Conservation (phyloP, 306 rosid genomes). For the Mimosa bimucronata region DNA sequence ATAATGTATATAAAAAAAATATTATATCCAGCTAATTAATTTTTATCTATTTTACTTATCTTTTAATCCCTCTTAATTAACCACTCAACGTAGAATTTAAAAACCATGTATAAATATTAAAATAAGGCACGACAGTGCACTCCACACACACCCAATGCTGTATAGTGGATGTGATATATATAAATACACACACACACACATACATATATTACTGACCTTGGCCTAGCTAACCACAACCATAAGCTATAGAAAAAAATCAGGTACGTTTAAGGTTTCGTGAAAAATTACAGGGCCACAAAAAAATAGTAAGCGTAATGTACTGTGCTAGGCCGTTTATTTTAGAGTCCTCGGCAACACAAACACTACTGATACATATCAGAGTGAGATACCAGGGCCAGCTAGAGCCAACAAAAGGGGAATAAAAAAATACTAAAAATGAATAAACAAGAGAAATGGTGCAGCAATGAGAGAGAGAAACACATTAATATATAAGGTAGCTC, state of each 20-base stretch:
- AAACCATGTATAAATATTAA: neutral
- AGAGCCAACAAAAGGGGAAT: constrained; percentile 7
- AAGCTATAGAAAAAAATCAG: neutral
- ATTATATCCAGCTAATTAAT: neutral
- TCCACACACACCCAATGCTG: too few relatives aligned
- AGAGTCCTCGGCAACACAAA: neutral
- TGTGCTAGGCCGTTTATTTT: constrained; percentile 2
- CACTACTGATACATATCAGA: neutral
- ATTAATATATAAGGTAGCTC: constrained; percentile 49
- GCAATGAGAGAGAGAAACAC: neutral
- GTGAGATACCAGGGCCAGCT: neutral
- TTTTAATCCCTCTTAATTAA: neutral
- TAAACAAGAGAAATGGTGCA: constrained; percentile 6
- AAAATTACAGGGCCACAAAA: neutral
- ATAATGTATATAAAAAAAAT: neutral
- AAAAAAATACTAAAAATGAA: constrained; percentile 5
- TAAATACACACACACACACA: too few relatives aligned
- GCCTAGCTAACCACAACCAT: constrained; percentile 1
- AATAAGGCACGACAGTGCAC: neutral
- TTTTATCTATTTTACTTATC: neutral
- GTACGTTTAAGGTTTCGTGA: too few relatives aligned
- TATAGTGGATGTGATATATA: too few relatives aligned
- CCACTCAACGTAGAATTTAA: neutral
- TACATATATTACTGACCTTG: neutral
- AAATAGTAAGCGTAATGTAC: neutral